Conservation (phyloP, 192 early-diverging fungal genomes). For the Entomortierella lignicola region DNA sequence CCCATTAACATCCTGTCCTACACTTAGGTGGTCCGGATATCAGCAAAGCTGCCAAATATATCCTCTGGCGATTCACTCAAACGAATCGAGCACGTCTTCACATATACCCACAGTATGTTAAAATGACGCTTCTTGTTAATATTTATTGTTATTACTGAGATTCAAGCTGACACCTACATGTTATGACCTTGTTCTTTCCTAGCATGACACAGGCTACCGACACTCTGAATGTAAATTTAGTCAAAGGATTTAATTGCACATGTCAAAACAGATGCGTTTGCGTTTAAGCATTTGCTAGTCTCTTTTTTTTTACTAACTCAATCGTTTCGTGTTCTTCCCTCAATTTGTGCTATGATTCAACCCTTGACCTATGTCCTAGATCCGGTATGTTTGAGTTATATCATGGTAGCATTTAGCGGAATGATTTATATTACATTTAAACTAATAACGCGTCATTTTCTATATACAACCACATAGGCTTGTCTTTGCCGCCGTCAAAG, state of each 20-base stretch:
- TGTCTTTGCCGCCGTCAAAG: conserved; percentile 94
- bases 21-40: conserved; percentile 63
- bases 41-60: conserved; percentile 87
- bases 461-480: conserved; percentile 48
- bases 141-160: too few relatives aligned
- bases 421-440: not conserved
- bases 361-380: not conserved
- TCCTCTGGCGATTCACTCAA: conserved; percentile 90
- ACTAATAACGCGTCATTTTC: not conserved
- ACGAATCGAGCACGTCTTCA: conserved; percentile 74
- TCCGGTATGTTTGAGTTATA: conserved; percentile 23
- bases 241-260: too few relatives aligned
- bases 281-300: not conserved
- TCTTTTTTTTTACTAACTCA: not conserved
- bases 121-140: too few relatives aligned
- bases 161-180: not conserved
- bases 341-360: conserved; percentile 8
- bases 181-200: not conserved
- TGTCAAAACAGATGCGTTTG: too few relatives aligned
- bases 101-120: conserved; percentile 83
- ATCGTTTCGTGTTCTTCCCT: not conserved
- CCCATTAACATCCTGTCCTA: not conserved
- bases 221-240: conserved; percentile 76
- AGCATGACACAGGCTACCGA: conserved; percentile 93
- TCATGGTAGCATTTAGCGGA: not conserved